phyloP scores from a whole-genome alignment of 768 basidiomycete genomes.

The Leccinellum albellum region DNA sequence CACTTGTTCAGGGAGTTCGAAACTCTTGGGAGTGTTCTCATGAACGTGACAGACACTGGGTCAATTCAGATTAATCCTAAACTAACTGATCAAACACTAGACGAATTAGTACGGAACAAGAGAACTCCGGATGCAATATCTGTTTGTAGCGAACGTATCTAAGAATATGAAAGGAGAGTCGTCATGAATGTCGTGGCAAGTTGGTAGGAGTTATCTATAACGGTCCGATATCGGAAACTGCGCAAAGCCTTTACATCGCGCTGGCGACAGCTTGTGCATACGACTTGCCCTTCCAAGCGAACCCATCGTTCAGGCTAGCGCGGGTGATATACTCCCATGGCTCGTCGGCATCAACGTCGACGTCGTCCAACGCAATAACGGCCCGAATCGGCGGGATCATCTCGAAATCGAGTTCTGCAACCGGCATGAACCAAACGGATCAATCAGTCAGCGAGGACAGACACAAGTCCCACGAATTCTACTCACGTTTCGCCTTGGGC shows the following conservation, averaged over 20 bases:
- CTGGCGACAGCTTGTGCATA: slow-evolving; percentile 28
- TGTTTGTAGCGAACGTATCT: slow-evolving; percentile 12
- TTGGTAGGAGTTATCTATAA: slow-evolving; percentile 2
- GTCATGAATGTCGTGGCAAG: slow-evolving; percentile 10
- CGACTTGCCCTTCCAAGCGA: slow-evolving; percentile 30
- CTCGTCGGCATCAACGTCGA: slow-evolving; percentile 25
- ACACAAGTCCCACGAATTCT: not conserved
- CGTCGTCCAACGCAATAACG: slow-evolving; percentile 31
- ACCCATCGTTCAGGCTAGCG: slow-evolving; percentile 24
- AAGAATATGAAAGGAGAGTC: slow-evolving; percentile 16
- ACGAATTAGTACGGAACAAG: slow-evolving; percentile 13
- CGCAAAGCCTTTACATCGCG: slow-evolving; percentile 16
- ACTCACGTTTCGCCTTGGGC: slow-evolving; percentile 26
- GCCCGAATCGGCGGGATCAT: slow-evolving; percentile 29
- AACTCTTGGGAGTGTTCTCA: not conserved
- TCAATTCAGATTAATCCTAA: slow-evolving; percentile 9
- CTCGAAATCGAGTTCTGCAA: slow-evolving; percentile 28
- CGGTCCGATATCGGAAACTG: not conserved
- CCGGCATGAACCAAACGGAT: not conserved
- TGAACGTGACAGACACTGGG: not conserved
- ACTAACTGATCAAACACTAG: slow-evolving; percentile 5
- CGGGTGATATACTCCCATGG: slow-evolving; percentile 33
- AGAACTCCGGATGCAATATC: not conserved
- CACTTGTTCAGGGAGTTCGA: not conserved
- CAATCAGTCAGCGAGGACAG: not conserved